Evolutionary conservation across 768 basidiomycete genomes (phyloP).

Genomic region (Tylopilus plumbeoviolaceoides): DNA sequence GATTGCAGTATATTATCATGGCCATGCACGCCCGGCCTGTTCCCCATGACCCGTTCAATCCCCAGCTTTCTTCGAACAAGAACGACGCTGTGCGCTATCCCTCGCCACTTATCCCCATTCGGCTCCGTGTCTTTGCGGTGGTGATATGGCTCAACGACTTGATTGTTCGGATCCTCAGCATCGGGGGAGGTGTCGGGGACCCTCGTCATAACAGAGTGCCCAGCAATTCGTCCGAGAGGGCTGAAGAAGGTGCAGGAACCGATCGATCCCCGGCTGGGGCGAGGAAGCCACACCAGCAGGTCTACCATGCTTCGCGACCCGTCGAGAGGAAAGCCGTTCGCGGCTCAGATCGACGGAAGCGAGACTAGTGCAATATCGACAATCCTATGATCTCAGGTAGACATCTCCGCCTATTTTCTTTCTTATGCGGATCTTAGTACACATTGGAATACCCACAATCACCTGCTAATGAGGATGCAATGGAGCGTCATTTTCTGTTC

Average conservation of each 20-base stretch:
- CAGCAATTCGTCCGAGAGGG: constrained; percentile 52
- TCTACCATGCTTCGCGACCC: constrained; percentile 2
- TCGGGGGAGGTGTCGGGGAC: constrained; percentile 38
- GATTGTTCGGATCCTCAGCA: constrained; percentile 58
- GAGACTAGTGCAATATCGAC: constrained; percentile 34
- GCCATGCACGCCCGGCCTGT: constrained; percentile 74
- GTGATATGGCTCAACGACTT: constrained; percentile 74
- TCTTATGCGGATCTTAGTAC: constrained; percentile 6
- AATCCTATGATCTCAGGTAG: constrained; percentile 8
- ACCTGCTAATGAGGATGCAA: constrained; percentile 9
- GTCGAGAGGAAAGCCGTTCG: constrained; percentile 18
- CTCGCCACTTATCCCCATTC: constrained; percentile 75
- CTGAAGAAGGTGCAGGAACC: constrained; percentile 55
- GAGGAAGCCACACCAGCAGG: constrained; percentile 11
- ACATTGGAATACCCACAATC: constrained; percentile 14
- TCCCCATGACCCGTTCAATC: constrained; percentile 73
- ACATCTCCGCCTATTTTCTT: constrained; percentile 14
- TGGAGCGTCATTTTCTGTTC: not conserved
- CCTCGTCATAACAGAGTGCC: constrained; percentile 27
- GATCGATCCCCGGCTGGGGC: constrained; percentile 14
- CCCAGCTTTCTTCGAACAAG: constrained; percentile 36
- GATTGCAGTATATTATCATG: constrained; percentile 72
- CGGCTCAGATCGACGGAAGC: constrained; percentile 41
- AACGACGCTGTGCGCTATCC: constrained; percentile 53
- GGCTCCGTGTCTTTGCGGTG: constrained; percentile 68